These are phyloP conservation scores for Naganishia friedmannii DNA, from an alignment of 768 basidiomycete genomes.

Conservation along the genomic window DNA sequence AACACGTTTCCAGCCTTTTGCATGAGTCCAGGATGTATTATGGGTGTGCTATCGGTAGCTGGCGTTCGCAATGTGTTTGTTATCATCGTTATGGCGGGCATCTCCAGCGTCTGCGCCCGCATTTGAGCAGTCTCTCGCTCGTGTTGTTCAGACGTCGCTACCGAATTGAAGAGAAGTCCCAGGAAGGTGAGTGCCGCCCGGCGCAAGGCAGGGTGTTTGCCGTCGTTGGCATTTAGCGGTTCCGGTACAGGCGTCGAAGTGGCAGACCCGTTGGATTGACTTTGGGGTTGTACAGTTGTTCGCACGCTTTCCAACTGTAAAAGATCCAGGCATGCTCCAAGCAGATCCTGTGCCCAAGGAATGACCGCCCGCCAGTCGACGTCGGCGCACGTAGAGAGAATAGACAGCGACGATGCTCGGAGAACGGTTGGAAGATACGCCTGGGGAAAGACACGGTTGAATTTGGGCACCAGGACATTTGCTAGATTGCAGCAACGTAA, in stretches of 20 bases:
- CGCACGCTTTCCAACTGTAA: constrained; percentile 55
- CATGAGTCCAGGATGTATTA: constrained; percentile 49
- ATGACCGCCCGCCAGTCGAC: constrained; percentile 65
- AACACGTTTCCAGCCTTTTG: constrained; percentile 63
- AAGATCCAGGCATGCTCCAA: constrained; percentile 70
- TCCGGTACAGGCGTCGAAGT: constrained; percentile 18
- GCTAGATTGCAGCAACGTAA: constrained; percentile 51
- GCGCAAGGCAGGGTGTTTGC: constrained; percentile 74
- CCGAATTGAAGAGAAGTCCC: constrained; percentile 64
- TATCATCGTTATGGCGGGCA: constrained; percentile 2
- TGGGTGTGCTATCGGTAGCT: not conserved
- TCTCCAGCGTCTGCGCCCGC: not conserved
- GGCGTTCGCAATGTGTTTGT: not conserved
- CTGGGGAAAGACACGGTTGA: constrained; percentile 65
- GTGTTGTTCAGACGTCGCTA: constrained; percentile 43
- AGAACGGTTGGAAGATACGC: constrained; percentile 67
- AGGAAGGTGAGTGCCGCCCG: constrained; percentile 85
- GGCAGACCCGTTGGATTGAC: constrained; percentile 16
- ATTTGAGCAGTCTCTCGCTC: not conserved
- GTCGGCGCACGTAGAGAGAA: constrained; percentile 71
- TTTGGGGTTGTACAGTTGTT: not conserved
- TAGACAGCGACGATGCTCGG: constrained; percentile 65
- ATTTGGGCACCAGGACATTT: constrained; percentile 67
- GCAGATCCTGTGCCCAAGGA: constrained; percentile 63
- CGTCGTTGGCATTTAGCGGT: constrained; percentile 34